Evolutionary conservation across 129 eudicot genomes (phyloP).

Genomic region (Saposhnikovia divaricata): DNA sequence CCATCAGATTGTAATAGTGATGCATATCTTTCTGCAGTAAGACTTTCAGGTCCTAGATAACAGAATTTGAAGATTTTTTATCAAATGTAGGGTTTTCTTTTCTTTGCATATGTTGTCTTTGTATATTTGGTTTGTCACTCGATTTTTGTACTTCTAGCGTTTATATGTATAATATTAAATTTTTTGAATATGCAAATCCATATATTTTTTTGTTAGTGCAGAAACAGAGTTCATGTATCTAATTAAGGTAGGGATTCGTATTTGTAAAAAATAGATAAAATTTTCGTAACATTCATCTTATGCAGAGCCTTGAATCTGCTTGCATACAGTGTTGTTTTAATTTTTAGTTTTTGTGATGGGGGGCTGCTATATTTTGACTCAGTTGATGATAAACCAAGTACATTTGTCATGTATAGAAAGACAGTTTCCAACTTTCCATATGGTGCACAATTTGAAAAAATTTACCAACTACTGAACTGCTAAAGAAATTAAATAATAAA

Average conservation of each 20-base stretch:
- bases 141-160: slow-evolving; percentile 17
- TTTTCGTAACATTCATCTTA: background rate
- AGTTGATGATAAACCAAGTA: background rate
- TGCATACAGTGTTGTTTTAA: background rate
- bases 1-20: slow-evolving; percentile 78
- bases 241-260: background rate
- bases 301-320: background rate
- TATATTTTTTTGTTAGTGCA: background rate
- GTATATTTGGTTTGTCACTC: slow-evolving; percentile 15
- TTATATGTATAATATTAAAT: background rate
- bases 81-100: background rate
- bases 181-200: background rate
- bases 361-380: background rate
- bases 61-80: slow-evolving; percentile 10
- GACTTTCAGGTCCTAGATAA: slow-evolving; percentile 85
- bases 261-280: too few species aligned
- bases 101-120: background rate
- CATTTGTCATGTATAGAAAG: background rate
- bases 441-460: background rate
- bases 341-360: background rate
- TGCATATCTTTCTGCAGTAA: slow-evolving; percentile 63
- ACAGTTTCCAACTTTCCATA: background rate
- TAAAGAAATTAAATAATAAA: background rate
- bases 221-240: background rate
- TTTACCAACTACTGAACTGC: background rate